These are phyloP conservation scores for Xylariaceae sp. DNA, from an alignment of 2,329 filamentous ascomycete species.

Conservation along the genomic window DNA sequence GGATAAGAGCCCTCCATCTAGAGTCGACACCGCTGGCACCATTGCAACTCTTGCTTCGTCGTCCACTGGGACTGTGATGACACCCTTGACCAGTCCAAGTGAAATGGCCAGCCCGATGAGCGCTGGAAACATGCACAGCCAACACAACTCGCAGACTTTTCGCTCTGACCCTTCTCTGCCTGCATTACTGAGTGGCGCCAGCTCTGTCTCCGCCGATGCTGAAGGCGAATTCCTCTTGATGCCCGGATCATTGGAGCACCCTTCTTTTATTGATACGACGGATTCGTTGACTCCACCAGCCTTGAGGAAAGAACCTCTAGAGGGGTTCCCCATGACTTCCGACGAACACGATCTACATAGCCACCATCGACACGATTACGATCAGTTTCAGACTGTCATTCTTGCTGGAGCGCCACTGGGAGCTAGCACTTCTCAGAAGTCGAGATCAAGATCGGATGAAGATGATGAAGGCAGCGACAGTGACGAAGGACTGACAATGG, in stretches of 20 bases:
- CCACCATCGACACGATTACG: conserved; percentile 16
- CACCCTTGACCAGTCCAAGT: conserved; percentile 55
- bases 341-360: no score
- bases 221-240: conserved; percentile 58
- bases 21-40: conserved; percentile 43
- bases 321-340: conserved; percentile 45
- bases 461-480: conserved; percentile 54
- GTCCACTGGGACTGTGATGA: conserved; percentile 47
- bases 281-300: conserved; percentile 56
- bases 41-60: conserved; percentile 51
- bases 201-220: conserved; percentile 61
- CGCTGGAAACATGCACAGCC: conserved; percentile 35
- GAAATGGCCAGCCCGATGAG: conserved; percentile 50
- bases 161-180: conserved; percentile 64
- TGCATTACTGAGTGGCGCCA: conserved; percentile 61
- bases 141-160: conserved; percentile 50
- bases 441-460: conserved; percentile 27
- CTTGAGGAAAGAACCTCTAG: conserved; percentile 44
- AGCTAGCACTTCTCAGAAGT: conserved; percentile 17
- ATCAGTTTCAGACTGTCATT: conserved; percentile 27
- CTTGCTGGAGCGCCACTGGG: conserved; percentile 18
- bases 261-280: conserved; percentile 48
- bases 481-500: conserved; percentile 54
- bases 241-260: conserved; percentile 45
- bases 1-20: conserved; percentile 33